Evolutionary conservation across 805 yeast genomes (phyloP).

Genomic region (Starmerella floris): DNA sequence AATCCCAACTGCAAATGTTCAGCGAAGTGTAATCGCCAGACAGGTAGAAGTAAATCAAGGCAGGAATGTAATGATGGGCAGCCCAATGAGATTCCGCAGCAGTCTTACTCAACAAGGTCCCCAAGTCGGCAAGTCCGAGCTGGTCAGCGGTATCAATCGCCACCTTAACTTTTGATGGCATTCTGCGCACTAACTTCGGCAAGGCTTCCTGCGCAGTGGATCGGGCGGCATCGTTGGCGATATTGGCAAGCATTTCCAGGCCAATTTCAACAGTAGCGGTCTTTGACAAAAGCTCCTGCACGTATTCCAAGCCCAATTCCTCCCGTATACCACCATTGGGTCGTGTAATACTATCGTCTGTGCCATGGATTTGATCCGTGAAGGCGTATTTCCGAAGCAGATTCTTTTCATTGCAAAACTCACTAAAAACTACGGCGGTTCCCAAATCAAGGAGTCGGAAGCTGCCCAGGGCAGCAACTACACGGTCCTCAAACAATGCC

Average conservation of each 20-base stretch:
- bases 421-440: conserved; percentile 15
- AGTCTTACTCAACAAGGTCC: conserved; percentile 4
- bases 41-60: conserved; percentile 8
- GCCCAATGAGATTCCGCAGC: conserved; percentile 13
- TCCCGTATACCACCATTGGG: conserved; percentile 10
- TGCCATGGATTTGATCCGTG: too few relatives aligned
- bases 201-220: conserved; percentile 8
- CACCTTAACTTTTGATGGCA: conserved; percentile 2
- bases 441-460: conserved; percentile 12
- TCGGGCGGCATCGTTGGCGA: conserved; percentile 14
- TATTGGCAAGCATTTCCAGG: conserved; percentile 12
- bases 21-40: conserved; percentile 12
- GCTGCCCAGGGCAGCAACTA: conserved; percentile 13
- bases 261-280: conserved; percentile 11
- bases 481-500: conserved; percentile 13
- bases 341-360: neutral
- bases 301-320: conserved; percentile 15
- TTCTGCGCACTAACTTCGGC: conserved; percentile 14
- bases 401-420: conserved; percentile 15
- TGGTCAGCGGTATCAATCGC: conserved; percentile 14
- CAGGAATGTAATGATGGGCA: conserved; percentile 9
- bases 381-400: conserved; percentile 7
- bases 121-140: conserved; percentile 12
- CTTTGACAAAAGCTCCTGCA: conserved; percentile 9
- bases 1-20: conserved; percentile 8